Evolutionary conservation across 2,329 filamentous ascomycete genomes (phyloP).

Genomic region (Alternaria viburni): DNA sequence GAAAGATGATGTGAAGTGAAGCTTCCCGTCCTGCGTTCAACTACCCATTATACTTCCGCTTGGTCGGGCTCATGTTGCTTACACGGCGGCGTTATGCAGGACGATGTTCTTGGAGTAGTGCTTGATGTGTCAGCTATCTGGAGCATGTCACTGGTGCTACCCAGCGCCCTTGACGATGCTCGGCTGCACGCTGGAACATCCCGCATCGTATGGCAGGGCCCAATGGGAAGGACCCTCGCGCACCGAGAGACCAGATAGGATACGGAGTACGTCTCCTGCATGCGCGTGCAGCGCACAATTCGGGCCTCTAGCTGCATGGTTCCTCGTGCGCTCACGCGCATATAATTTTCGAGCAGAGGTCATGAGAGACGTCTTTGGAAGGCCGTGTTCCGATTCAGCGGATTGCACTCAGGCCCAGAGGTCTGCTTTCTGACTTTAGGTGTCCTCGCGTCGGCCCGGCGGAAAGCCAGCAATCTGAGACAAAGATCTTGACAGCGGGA

Average conservation of each 20-base stretch:
- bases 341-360: not conserved
- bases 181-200: not conserved
- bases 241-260: not conserved
- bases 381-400: not conserved
- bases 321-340: not conserved
- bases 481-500: constrained; percentile 6
- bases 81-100: not conserved
- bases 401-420: not conserved
- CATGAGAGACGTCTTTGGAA: not conserved
- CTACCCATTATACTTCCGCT: not conserved
- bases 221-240: not conserved
- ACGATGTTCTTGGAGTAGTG: not conserved
- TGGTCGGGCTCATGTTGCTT: not conserved
- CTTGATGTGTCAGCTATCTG: not conserved
- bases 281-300: not conserved
- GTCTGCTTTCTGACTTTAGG: not conserved
- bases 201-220: not conserved
- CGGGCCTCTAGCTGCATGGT: not conserved
- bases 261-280: not conserved
- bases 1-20: not conserved
- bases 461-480: not conserved
- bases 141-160: not conserved
- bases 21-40: not conserved
- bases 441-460: not conserved
- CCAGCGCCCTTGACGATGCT: not conserved